Percentiles rank a stretch among this genome's conserved stretches.
Evolutionary conservation across 805 yeast species (phyloP).

Genomic region (Saccharomycopsis guyanensis): DNA sequence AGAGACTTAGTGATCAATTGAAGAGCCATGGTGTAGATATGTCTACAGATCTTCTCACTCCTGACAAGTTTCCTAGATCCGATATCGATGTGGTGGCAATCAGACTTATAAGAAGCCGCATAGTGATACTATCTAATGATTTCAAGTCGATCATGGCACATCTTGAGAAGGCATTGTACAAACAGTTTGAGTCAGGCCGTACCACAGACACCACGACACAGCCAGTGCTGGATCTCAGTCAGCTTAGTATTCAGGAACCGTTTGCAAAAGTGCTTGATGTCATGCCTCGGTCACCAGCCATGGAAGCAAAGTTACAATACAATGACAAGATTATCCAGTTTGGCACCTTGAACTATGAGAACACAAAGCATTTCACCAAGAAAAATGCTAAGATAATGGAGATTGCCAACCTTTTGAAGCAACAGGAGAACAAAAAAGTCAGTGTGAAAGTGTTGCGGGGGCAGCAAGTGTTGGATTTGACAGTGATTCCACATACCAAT

Average conservation of each 20-base stretch:
- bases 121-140: constrained; percentile 69
- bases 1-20: constrained; percentile 36
- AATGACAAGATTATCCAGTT: constrained; percentile 17
- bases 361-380: constrained; percentile 5
- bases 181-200: constrained; percentile 31
- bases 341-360: constrained; percentile 8
- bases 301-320: constrained; percentile 10
- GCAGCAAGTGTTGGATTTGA: constrained; percentile 23
- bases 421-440: constrained; percentile 12
- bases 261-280: constrained; percentile 13
- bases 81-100: constrained; percentile 77
- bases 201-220: not conserved
- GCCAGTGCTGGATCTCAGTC: not conserved
- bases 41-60: constrained; percentile 54
- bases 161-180: constrained; percentile 40
- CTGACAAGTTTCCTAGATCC: constrained; percentile 78
- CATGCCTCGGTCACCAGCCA: constrained; percentile 13
- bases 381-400: constrained; percentile 17
- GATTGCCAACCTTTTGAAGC: constrained; percentile 5
- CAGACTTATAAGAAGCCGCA: constrained; percentile 51
- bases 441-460: constrained; percentile 29
- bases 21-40: constrained; percentile 45
- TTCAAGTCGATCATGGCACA: constrained; percentile 39
- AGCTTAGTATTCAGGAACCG: constrained; percentile 4
- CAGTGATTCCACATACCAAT: constrained; percentile 37